A percentile compares a stretch with the other conserved stretches of the same genome.
These are phyloP conservation scores for Acanthamoeba pearcei DNA, from an alignment of 208 protist species.

Conservation along the genomic window DNA sequence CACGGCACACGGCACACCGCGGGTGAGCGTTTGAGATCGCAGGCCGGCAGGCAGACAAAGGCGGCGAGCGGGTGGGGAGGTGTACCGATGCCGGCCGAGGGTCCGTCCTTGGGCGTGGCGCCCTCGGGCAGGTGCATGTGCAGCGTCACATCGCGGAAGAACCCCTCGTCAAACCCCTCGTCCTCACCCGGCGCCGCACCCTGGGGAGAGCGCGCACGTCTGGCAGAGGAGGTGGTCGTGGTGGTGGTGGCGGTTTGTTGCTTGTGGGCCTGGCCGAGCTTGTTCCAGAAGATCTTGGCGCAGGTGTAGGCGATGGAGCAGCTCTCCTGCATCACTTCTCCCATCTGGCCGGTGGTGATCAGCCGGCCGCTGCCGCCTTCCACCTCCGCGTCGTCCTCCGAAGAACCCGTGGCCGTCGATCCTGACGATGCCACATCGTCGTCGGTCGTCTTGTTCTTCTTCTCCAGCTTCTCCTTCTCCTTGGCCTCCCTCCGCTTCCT, in stretches of 20 bases:
- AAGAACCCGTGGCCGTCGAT: background rate
- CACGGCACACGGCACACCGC: too few relatives aligned
- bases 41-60: background rate
- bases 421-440: background rate
- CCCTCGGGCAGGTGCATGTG: conserved; percentile 91
- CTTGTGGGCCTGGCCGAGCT: conserved; percentile 36
- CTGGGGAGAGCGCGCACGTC: too few relatives aligned
- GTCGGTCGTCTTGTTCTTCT: background rate
- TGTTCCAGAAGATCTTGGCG: conserved; percentile 83
- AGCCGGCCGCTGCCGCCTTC: conserved; percentile 64
- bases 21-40: background rate
- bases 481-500: conserved; percentile 1
- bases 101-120: conserved; percentile 89
- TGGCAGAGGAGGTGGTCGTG: background rate
- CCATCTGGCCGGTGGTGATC: conserved; percentile 87
- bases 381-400: background rate
- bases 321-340: conserved; percentile 93
- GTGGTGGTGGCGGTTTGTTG: background rate
- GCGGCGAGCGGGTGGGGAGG: background rate
- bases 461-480: conserved; percentile 39
- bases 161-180: conserved; percentile 81
- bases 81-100: conserved; percentile 88
- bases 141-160: conserved; percentile 83
- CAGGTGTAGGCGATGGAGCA: conserved; percentile 89
- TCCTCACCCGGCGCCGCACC: background rate